Conservation (phyloP, 2,329 filamentous ascomycete species). For the Oidium heveae region DNA sequence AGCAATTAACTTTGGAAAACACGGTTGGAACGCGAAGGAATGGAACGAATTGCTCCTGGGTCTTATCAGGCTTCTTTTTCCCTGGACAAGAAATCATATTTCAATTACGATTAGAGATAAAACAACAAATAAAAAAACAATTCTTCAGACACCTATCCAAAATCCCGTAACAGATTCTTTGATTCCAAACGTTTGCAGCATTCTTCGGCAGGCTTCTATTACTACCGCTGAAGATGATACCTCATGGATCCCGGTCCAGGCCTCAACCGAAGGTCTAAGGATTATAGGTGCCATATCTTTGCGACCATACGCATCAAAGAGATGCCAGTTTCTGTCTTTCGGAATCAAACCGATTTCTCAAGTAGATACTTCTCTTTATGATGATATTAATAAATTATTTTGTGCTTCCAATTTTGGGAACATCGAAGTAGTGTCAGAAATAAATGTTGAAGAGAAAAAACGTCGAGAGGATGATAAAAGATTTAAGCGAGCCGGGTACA, state of each 20-base stretch:
- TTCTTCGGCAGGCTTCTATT: constrained; percentile 42
- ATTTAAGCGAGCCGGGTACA: constrained; percentile 23
- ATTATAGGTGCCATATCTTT: constrained; percentile 50
- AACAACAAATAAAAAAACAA: constrained; percentile 6
- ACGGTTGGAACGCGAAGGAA: constrained; percentile 26
- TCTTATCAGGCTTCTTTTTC: constrained; percentile 40
- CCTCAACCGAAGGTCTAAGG: constrained; percentile 31
- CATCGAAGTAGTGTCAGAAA: constrained; percentile 15
- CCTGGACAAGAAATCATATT: constrained; percentile 30
- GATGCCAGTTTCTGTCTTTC: constrained; percentile 58
- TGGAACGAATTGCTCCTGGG: constrained; percentile 24
- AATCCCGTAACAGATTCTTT: not conserved
- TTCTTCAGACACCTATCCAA: constrained; percentile 6
- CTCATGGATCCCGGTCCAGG: constrained; percentile 47
- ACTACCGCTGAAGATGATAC: constrained; percentile 24
- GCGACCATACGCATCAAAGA: constrained; percentile 42
- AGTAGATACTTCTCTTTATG: constrained; percentile 39
- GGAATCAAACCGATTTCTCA: constrained; percentile 41
- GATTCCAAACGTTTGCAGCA: constrained; percentile 17
- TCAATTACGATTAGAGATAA: constrained; percentile 32
- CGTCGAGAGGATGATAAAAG: constrained; percentile 16
- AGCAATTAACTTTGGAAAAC: constrained; percentile 24
- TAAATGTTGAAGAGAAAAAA: constrained; percentile 16
- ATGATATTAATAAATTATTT: constrained; percentile 58
- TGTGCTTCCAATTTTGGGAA: constrained; percentile 50